Evolutionary conservation across 2,329 filamentous ascomycete genomes (phyloP).

Genomic region (Calonectria multiphialidica): DNA sequence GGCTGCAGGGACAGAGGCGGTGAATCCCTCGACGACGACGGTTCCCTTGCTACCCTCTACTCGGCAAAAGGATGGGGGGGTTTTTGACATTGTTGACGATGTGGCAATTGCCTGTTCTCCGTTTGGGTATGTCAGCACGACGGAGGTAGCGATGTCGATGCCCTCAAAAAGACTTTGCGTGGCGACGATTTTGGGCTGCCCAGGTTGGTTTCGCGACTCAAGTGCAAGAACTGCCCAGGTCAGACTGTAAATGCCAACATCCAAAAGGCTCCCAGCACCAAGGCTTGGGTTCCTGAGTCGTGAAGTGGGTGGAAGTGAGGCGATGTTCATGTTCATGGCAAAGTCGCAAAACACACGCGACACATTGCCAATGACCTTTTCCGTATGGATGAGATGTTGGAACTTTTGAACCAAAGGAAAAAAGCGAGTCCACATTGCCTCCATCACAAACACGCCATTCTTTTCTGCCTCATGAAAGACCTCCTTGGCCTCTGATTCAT

Average conservation of each 20-base stretch:
- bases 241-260: slow-evolving; percentile 56
- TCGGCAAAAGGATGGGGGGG: slow-evolving; percentile 44
- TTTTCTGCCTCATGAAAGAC: slow-evolving; percentile 52
- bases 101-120: slow-evolving; percentile 55
- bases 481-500: slow-evolving; percentile 50
- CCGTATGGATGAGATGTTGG: slow-evolving; percentile 50
- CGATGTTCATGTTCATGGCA: slow-evolving; percentile 49
- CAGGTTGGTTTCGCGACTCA: slow-evolving; percentile 42
- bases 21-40: slow-evolving; percentile 50
- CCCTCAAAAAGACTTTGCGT: slow-evolving; percentile 49
- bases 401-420: slow-evolving; percentile 51
- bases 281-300: slow-evolving; percentile 51
- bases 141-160: slow-evolving; percentile 48
- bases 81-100: slow-evolving; percentile 46
- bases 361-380: slow-evolving; percentile 53
- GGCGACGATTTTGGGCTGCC: slow-evolving; percentile 50
- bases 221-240: slow-evolving; percentile 52
- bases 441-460: slow-evolving; percentile 56
- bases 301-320: slow-evolving; percentile 43
- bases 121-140: slow-evolving; percentile 53
- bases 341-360: slow-evolving; percentile 54
- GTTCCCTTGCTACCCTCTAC: slow-evolving; percentile 54
- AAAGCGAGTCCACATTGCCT: slow-evolving; percentile 61
- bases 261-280: slow-evolving; percentile 55
- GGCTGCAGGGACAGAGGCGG: slow-evolving; percentile 47